Percentiles rank a stretch among this genome's conserved stretches.
These are phyloP conservation scores for Cardamine resedifolia DNA, from an alignment of 345 rosid species.

Conservation along the genomic window DNA sequence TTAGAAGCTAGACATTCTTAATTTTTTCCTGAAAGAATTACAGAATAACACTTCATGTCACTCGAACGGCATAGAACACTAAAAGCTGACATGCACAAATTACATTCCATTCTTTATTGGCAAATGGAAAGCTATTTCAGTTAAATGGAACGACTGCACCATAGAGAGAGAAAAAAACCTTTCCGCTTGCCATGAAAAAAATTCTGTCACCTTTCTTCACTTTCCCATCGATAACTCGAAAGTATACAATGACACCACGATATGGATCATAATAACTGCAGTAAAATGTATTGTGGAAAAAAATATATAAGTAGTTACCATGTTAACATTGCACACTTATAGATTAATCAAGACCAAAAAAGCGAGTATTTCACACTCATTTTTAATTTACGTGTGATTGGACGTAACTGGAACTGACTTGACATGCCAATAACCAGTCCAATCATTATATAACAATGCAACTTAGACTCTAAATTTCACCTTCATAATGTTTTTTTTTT, in stretches of 20 bases:
- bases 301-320: neutral
- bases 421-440: slow-evolving; percentile 3
- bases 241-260: slow-evolving; percentile 96
- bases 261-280: slow-evolving; percentile 96
- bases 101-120: neutral
- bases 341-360: slow-evolving; percentile 1
- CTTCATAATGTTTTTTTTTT: neutral
- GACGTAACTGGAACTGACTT: neutral
- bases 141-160: slow-evolving; percentile 8
- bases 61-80: neutral
- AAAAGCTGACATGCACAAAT: slow-evolving; percentile 1
- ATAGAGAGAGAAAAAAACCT: slow-evolving; percentile 46
- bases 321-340: neutral
- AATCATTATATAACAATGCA: slow-evolving; percentile 2
- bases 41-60: neutral
- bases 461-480: slow-evolving; percentile 7
- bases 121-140: neutral
- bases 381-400: neutral
- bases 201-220: slow-evolving; percentile 93
- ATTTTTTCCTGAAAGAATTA: neutral
- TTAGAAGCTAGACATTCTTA: neutral
- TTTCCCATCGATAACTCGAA: slow-evolving; percentile 91
- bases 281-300: slow-evolving; percentile 16
- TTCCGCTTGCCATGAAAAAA: slow-evolving; percentile 87
- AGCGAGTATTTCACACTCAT: neutral